Conservation (phyloP, 2,329 filamentous ascomycete species). For the Aspergillus tanneri region DNA sequence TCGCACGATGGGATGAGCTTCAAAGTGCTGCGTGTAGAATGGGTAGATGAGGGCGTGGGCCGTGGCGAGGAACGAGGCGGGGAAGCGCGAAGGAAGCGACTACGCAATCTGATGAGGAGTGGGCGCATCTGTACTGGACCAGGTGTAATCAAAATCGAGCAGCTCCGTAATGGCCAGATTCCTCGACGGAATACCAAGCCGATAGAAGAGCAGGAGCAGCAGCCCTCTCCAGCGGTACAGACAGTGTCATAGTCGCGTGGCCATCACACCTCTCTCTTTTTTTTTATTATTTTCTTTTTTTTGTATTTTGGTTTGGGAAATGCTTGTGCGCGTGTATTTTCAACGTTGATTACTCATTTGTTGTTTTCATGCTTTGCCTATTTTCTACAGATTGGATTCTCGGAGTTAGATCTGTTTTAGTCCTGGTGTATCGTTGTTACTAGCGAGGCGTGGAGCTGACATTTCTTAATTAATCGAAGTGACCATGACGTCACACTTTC, state of each 20-base stretch:
- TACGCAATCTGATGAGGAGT: conserved; percentile 46
- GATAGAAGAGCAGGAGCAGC: conserved; percentile 26
- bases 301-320: conserved; percentile 6
- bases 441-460: conserved; percentile 22
- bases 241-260: conserved; percentile 29
- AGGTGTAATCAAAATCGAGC: conserved; percentile 35
- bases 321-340: conserved; percentile 2
- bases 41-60: conserved; percentile 70
- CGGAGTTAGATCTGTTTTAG: conserved; percentile 10
- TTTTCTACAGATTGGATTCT: conserved; percentile 4
- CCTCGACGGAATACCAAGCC: conserved; percentile 25
- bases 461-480: conserved; percentile 4
- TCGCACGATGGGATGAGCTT: conserved; percentile 87
- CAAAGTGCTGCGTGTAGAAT: conserved; percentile 76
- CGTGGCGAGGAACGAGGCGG: conserved; percentile 48
- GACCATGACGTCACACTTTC: background rate
- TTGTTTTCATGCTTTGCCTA: conserved; percentile 1
- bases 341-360: background rate
- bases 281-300: conserved; percentile 2
- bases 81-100: conserved; percentile 50
- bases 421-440: conserved; percentile 18
- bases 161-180: conserved; percentile 35
- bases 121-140: conserved; percentile 45
- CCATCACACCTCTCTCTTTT: background rate
- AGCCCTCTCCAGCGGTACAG: conserved; percentile 29